These are phyloP conservation scores for Peziza echinospora DNA, from an alignment of 495 filamentous ascomycete genomes.

Conservation along the genomic window DNA sequence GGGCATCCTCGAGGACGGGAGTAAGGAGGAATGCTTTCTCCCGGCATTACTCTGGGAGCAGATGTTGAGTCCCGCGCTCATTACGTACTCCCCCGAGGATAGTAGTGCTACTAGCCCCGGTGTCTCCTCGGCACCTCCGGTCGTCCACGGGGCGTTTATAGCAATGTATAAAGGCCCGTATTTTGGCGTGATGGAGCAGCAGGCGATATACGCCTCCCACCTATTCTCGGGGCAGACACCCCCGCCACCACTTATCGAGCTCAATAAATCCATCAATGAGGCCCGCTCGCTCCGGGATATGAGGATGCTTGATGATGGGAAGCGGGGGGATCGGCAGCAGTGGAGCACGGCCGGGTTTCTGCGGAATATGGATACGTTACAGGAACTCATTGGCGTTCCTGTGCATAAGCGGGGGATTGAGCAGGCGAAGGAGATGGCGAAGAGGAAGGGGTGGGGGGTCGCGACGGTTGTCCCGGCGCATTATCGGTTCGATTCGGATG, in stretches of 20 bases:
- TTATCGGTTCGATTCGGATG: not conserved
- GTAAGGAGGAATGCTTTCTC: slow-evolving; percentile 31
- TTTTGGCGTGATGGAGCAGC: slow-evolving; percentile 76
- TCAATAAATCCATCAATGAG: slow-evolving; percentile 12
- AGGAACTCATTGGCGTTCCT: slow-evolving; percentile 29
- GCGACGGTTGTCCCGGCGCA: slow-evolving; percentile 1
- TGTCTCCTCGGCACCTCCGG: too few species aligned
- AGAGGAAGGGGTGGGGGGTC: not conserved
- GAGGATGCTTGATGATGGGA: slow-evolving; percentile 10
- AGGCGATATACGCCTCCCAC: slow-evolving; percentile 42
- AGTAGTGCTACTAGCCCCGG: too few species aligned
- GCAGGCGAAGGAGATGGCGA: not conserved
- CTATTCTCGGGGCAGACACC: slow-evolving; percentile 20
- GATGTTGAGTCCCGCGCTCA: slow-evolving; percentile 34
- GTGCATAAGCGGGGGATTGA: slow-evolving; percentile 1
- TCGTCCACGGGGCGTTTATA: slow-evolving; percentile 41
- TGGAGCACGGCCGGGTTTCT: slow-evolving; percentile 51
- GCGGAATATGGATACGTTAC: slow-evolving; percentile 52
- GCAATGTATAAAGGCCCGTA: slow-evolving; percentile 73
- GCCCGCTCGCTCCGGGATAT: slow-evolving; percentile 15
- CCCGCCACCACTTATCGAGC: slow-evolving; percentile 7
- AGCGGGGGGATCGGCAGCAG: slow-evolving; percentile 2
- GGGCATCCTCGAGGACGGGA: slow-evolving; percentile 33
- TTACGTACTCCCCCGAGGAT: slow-evolving; percentile 18
- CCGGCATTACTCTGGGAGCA: slow-evolving; percentile 50